These are phyloP conservation scores for Tolypocladium pustulatum DNA, from an alignment of 2,329 filamentous ascomycete species.

Conservation along the genomic window DNA sequence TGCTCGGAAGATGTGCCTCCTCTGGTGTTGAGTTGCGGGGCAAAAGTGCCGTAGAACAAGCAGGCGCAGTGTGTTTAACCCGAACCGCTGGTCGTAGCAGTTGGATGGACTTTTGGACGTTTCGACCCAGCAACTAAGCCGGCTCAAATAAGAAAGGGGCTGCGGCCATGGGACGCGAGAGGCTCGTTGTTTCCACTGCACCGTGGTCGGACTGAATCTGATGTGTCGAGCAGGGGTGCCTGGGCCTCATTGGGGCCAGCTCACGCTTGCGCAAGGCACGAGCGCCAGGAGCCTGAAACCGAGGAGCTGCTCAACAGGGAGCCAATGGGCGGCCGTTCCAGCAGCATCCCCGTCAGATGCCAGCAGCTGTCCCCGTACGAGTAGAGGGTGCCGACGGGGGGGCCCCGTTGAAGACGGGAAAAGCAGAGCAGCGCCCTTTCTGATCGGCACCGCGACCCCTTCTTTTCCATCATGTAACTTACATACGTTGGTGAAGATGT, in stretches of 20 bases:
- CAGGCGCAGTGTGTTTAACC: background rate
- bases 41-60: background rate
- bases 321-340: background rate
- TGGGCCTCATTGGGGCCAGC: background rate
- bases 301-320: background rate
- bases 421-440: too few relatives aligned
- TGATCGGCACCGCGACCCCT: background rate
- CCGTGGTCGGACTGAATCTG: background rate
- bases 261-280: conserved; percentile 1
- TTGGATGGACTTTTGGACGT: background rate
- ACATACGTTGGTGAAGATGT: too few relatives aligned
- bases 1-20: background rate
- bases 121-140: background rate
- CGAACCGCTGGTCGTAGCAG: background rate
- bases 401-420: too few relatives aligned
- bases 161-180: background rate
- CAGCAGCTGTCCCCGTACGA: too few relatives aligned
- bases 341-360: background rate
- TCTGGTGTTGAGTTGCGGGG: background rate
- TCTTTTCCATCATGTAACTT: background rate
- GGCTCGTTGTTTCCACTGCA: background rate
- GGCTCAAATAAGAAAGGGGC: background rate
- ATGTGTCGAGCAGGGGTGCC: background rate
- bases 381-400: too few relatives aligned
- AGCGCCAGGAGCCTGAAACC: background rate